These are phyloP conservation scores for Chaetoceros muelleri DNA, from an alignment of 108 stramenopile species.

Conservation along the genomic window DNA sequence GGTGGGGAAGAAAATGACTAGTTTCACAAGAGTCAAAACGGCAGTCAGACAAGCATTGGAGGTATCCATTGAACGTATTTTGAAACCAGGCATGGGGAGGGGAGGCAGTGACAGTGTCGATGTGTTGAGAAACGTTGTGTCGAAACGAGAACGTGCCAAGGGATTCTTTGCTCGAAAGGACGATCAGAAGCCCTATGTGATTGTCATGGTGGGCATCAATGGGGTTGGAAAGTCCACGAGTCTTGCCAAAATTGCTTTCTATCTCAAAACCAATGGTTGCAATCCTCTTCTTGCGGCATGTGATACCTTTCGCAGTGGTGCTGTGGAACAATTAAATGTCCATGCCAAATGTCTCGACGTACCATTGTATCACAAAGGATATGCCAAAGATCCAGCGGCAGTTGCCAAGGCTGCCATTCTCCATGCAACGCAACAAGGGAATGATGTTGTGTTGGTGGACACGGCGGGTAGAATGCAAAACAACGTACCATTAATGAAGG, in stretches of 20 bases:
- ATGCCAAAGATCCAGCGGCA: conserved; percentile 85
- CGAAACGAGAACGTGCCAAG: conserved; percentile 30
- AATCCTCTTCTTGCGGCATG: conserved; percentile 85
- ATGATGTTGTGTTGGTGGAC: conserved; percentile 94
- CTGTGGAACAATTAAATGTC: conserved; percentile 92
- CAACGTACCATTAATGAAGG: conserved; percentile 93
- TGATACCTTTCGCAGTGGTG: conserved; percentile 97
- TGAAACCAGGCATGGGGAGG: conserved; percentile 23
- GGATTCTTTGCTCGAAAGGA: conserved; percentile 30
- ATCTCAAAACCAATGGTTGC: conserved; percentile 49
- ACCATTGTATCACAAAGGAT: conserved; percentile 89
- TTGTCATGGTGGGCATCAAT: conserved; percentile 95
- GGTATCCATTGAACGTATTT: conserved; percentile 42
- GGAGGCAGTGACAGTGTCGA: conserved; percentile 27
- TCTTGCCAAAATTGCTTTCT: conserved; percentile 75
- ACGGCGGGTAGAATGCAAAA: conserved; percentile 98
- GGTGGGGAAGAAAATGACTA: conserved; percentile 55
- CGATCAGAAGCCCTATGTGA: conserved; percentile 57
- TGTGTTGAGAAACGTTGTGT: conserved; percentile 43
- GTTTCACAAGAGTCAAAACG: conserved; percentile 63
- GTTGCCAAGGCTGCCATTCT: conserved; percentile 86
- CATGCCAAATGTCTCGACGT: conserved; percentile 86
- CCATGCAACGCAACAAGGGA: conserved; percentile 64
- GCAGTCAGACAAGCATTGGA: conserved; percentile 79
- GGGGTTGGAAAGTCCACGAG: conserved; percentile 80